Percentiles rank a stretch among this genome's conserved stretches.
phyloP scores from a whole-genome alignment of 1,284 basidiomycete species.

The Vanrija sp. region DNA sequence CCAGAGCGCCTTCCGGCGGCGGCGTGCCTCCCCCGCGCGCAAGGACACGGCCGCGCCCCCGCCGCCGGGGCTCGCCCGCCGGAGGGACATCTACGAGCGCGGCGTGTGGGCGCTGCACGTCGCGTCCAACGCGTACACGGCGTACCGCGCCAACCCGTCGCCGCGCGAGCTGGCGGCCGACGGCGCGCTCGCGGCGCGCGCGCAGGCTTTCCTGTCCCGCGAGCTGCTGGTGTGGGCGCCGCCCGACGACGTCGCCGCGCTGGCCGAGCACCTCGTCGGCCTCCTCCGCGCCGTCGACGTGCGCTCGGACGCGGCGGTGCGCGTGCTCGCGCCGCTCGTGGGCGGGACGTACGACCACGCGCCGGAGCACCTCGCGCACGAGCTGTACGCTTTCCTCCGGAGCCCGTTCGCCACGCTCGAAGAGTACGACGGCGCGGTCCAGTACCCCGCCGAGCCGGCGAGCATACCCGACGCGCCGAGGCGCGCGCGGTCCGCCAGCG shows the following conservation, averaged over 20 bases:
- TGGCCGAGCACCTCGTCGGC: slow-evolving; percentile 68
- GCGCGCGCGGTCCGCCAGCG: slow-evolving; percentile 6
- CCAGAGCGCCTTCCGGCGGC: slow-evolving; percentile 2
- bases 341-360: slow-evolving; percentile 58
- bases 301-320: slow-evolving; percentile 75
- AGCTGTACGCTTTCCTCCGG: slow-evolving; percentile 77
- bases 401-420: slow-evolving; percentile 77
- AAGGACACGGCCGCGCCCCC: not conserved
- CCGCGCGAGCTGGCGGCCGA: slow-evolving; percentile 56
- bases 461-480: not conserved
- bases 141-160: slow-evolving; percentile 73
- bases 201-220: slow-evolving; percentile 72
- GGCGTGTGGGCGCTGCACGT: slow-evolving; percentile 81
- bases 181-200: slow-evolving; percentile 48
- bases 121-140: slow-evolving; percentile 74
- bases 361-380: slow-evolving; percentile 86
- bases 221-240: slow-evolving; percentile 78
- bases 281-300: slow-evolving; percentile 84
- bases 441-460: slow-evolving; percentile 42
- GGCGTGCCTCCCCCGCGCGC: not conserved
- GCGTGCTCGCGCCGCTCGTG: slow-evolving; percentile 74
- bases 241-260: slow-evolving; percentile 65
- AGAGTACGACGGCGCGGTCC: slow-evolving; percentile 72
- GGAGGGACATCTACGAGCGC: slow-evolving; percentile 67
- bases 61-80: slow-evolving; percentile 47